These are phyloP conservation scores for Geosmithia flava DNA, from an alignment of 2,329 filamentous ascomycete genomes.

Conservation along the genomic window DNA sequence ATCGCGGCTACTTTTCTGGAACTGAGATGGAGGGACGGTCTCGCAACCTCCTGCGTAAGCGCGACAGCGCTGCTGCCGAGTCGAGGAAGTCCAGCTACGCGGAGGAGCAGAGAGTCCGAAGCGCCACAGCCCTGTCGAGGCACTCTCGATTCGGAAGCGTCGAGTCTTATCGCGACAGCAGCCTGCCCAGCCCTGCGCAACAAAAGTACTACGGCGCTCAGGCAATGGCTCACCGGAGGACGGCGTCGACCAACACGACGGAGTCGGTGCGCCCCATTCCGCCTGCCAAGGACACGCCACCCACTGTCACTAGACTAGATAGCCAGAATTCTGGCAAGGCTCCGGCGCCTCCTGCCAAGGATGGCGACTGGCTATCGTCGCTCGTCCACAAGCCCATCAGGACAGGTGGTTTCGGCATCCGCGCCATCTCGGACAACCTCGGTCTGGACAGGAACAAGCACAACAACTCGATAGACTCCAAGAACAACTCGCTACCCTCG, in stretches of 20 bases:
- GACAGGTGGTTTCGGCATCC: conserved; percentile 52
- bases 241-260: conserved; percentile 46
- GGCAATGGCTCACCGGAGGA: conserved; percentile 38
- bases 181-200: conserved; percentile 40
- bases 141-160: conserved; percentile 72
- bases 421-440: conserved; percentile 73
- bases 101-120: conserved; percentile 59
- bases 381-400: conserved; percentile 36
- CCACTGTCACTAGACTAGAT: conserved; percentile 50
- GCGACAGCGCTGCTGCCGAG: conserved; percentile 44
- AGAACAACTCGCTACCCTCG: conserved; percentile 44
- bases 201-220: conserved; percentile 58
- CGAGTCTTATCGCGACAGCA: conserved; percentile 56
- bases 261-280: conserved; percentile 38
- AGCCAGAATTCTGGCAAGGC: conserved; percentile 14
- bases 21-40: conserved; percentile 67
- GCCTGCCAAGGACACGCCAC: conserved; percentile 40
- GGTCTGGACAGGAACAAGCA: conserved; percentile 3
- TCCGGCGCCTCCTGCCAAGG: conserved; percentile 3
- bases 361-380: conserved; percentile 40
- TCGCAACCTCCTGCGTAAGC: conserved; percentile 72
- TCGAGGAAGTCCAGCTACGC: conserved; percentile 65
- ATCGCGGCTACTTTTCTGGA: conserved; percentile 88
- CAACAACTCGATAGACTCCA: conserved; percentile 11
- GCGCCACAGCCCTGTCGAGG: conserved; percentile 51